Evolutionary conservation across 805 yeast species (phyloP).

Genomic region (Kluyveromyces aestuarii): DNA sequence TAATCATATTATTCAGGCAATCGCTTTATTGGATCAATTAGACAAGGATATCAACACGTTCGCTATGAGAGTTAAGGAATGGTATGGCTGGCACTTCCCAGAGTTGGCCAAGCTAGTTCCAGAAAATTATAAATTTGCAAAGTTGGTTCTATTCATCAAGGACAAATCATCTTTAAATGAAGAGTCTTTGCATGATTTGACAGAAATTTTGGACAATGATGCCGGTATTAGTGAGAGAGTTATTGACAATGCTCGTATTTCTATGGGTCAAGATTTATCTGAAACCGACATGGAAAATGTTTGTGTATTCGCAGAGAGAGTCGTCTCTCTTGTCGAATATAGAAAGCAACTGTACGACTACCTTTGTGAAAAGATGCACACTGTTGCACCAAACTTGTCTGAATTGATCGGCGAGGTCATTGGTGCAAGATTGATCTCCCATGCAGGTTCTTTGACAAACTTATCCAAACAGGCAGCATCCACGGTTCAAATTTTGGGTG

Average conservation of each 20-base stretch:
- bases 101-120: conserved; percentile 87
- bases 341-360: conserved; percentile 76
- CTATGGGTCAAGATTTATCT: conserved; percentile 98
- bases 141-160: conserved; percentile 68
- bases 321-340: conserved; percentile 85
- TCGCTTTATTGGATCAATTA: conserved; percentile 92
- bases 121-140: conserved; percentile 82
- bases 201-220: conserved; percentile 79
- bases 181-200: conserved; percentile 80
- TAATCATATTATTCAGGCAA: conserved; percentile 98
- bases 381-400: conserved; percentile 94
- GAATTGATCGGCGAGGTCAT: conserved; percentile 98
- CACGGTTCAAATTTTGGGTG: conserved; percentile 95
- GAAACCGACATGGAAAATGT: conserved; percentile 92
- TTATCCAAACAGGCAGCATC: conserved; percentile 98
- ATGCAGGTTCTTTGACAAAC: conserved; percentile 95
- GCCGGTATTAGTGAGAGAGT: conserved; percentile 86
- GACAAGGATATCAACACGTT: conserved; percentile 97
- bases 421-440: conserved; percentile 96
- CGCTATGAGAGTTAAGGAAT: conserved; percentile 94
- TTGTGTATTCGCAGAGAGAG: conserved; percentile 85
- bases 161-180: conserved; percentile 80
- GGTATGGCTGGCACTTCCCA: conserved; percentile 99
- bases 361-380: conserved; percentile 91
- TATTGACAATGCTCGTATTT: conserved; percentile 89